These are phyloP conservation scores for Acacia acuminata DNA, from an alignment of 306 rosid species.

Conservation along the genomic window DNA sequence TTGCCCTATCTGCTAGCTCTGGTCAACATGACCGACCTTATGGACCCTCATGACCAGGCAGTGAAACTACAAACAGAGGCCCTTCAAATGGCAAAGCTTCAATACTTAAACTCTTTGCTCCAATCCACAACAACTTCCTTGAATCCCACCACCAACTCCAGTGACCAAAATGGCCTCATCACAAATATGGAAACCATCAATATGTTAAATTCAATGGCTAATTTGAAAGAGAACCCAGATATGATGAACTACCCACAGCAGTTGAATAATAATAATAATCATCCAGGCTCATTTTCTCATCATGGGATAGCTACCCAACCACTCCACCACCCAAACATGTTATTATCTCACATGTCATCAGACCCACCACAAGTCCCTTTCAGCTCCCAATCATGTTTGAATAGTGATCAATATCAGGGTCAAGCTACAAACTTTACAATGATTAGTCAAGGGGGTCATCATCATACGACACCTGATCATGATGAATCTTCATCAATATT, in stretches of 20 bases:
- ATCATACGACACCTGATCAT: slow-evolving; percentile 22
- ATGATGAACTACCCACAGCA: slow-evolving; percentile 32
- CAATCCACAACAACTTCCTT: slow-evolving; percentile 46
- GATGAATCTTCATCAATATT: slow-evolving; percentile 43
- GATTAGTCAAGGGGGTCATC: slow-evolving; percentile 49
- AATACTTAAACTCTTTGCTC: slow-evolving; percentile 55
- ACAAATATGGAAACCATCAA: slow-evolving; percentile 41
- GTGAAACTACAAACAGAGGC: slow-evolving; percentile 56
- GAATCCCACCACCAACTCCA: slow-evolving; percentile 27
- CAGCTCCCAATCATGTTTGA: slow-evolving; percentile 61
- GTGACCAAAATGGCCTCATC: slow-evolving; percentile 41
- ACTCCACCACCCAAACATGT: slow-evolving; percentile 65
- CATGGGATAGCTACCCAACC: slow-evolving; percentile 53
- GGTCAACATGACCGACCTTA: slow-evolving; percentile 59
- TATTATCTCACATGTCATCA: slow-evolving; percentile 36
- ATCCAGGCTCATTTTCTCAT: slow-evolving; percentile 43
- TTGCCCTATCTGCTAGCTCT: slow-evolving; percentile 65
- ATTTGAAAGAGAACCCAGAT: slow-evolving; percentile 36
- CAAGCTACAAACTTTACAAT: slow-evolving; percentile 50
- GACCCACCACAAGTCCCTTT: slow-evolving; percentile 67
- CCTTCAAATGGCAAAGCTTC: slow-evolving; percentile 57
- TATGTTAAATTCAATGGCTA: slow-evolving; percentile 42
- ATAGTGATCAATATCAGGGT: slow-evolving; percentile 37
- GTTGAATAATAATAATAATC: slow-evolving; percentile 17
- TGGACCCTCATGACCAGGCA: slow-evolving; percentile 42